Percentiles rank a stretch among this genome's conserved stretches.
Evolutionary conservation across 306 rosid species (phyloP).

Genomic region (Psophocarpus tetragonolobus): DNA sequence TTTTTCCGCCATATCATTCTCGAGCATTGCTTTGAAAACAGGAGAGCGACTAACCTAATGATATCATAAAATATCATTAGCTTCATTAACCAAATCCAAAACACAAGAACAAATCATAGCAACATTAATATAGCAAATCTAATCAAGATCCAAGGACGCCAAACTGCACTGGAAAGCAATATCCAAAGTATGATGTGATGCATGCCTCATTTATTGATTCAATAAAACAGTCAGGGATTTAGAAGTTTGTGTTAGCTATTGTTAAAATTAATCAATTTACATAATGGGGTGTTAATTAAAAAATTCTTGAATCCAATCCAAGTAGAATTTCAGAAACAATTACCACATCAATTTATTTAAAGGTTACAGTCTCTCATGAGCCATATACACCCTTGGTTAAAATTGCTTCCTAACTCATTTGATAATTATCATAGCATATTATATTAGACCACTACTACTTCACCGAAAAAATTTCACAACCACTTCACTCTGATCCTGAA

Average conservation of each 20-base stretch:
- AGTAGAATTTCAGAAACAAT: background rate
- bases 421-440: background rate
- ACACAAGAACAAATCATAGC: background rate
- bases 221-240: background rate
- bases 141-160: constrained; percentile 8
- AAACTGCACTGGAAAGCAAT: background rate
- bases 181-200: background rate
- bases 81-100: constrained; percentile 4
- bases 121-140: background rate
- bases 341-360: background rate
- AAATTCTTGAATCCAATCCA: background rate
- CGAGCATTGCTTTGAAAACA: constrained; percentile 86
- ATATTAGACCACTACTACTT: background rate
- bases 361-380: background rate
- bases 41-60: constrained; percentile 76
- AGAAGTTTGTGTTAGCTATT: background rate
- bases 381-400: background rate
- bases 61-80: background rate
- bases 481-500: background rate
- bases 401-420: background rate
- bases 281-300: background rate
- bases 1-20: constrained; percentile 84
- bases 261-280: background rate
- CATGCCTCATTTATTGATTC: background rate
- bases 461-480: background rate